A percentile compares a stretch with the other conserved stretches of the same genome.
These are phyloP conservation scores for Fusarium duplospermum DNA, from an alignment of 2,329 filamentous ascomycete species.

Conservation along the genomic window DNA sequence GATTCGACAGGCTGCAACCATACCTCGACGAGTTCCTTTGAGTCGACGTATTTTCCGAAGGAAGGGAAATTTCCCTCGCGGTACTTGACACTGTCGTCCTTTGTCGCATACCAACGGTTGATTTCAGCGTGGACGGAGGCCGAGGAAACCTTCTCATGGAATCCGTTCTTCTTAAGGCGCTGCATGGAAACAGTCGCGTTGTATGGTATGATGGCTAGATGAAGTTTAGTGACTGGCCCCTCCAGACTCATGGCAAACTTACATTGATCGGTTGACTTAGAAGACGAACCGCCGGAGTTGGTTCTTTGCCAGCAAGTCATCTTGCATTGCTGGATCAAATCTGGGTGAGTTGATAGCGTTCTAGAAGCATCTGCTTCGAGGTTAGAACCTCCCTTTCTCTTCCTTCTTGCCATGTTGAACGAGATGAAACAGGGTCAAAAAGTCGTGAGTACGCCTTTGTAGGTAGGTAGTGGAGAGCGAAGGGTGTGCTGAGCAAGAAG, in stretches of 20 bases:
- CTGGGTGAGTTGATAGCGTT: neutral
- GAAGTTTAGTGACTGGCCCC: neutral
- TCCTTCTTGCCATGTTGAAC: neutral
- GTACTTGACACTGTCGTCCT: neutral
- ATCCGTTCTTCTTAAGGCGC: neutral
- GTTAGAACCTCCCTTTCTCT: neutral
- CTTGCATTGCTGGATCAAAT: neutral
- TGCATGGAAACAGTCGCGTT: neutral
- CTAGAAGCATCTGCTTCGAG: neutral
- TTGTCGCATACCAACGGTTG: neutral
- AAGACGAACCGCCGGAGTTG: neutral
- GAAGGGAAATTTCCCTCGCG: neutral
- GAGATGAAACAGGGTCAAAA: neutral
- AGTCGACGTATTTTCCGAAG: neutral
- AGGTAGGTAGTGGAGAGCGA: neutral
- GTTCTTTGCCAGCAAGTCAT: neutral
- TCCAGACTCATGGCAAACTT: neutral
- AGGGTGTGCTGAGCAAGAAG: neutral
- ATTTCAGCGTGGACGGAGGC: neutral
- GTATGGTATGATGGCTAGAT: neutral
- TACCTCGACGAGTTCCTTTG: neutral
- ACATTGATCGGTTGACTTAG: neutral
- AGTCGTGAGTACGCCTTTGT: neutral
- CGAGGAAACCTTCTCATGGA: neutral
- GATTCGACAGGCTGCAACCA: neutral